Conservation (phyloP, 352 stramenopile genomes). For the Globisporangium mamillatum region DNA sequence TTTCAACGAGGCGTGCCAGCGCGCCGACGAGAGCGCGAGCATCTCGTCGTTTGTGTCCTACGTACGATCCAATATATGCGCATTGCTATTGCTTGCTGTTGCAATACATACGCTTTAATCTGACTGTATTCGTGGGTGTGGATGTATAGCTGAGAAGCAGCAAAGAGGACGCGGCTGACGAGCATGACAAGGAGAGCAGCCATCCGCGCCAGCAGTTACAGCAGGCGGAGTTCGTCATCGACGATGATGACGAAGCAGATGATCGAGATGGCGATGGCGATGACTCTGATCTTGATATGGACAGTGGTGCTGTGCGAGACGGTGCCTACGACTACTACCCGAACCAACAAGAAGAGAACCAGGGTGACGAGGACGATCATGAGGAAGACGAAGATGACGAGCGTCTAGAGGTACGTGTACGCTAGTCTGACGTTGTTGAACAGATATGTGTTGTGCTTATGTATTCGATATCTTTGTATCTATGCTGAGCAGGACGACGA, state of each 20-base stretch:
- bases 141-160: constrained; percentile 1
- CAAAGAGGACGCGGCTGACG: constrained; percentile 2
- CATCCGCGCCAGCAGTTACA: constrained; percentile 11
- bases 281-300: constrained; percentile 9
- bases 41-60: constrained; percentile 71
- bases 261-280: not conserved
- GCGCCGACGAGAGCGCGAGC: constrained; percentile 52
- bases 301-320: constrained; percentile 2
- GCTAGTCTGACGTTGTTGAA: not conserved
- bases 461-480: not conserved
- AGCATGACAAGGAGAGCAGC: constrained; percentile 36
- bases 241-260: not conserved
- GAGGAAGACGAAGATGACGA: constrained; percentile 10
- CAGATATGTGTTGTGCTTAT: too few species aligned
- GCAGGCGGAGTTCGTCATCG: not conserved
- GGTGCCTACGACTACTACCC: constrained; percentile 18
- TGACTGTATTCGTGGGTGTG: not conserved
- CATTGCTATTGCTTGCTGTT: not conserved
- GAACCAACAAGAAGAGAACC: constrained; percentile 18
- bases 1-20: constrained; percentile 65
- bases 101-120: not conserved
- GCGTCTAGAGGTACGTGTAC: not conserved
- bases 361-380: constrained; percentile 23
- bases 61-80: constrained; percentile 26
- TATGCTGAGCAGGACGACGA: constrained; percentile 1